phyloP scores from a whole-genome alignment of 2,329 filamentous ascomycete species.

The Ambrosiella beaveri region DNA sequence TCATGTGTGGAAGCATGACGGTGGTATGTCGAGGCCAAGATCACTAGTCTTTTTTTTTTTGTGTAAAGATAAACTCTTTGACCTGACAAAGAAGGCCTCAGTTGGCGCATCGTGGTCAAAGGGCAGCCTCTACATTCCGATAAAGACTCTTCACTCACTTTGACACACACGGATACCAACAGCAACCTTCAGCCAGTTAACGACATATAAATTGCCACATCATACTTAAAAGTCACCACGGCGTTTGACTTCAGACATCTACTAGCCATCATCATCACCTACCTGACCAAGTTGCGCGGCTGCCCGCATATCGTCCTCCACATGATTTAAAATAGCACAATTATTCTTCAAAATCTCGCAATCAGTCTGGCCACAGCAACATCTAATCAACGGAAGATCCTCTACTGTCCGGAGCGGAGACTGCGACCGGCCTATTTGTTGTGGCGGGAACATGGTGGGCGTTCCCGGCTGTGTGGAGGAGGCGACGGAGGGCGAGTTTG shows the following conservation, averaged over 20 bases:
- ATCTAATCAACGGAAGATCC: conserved; percentile 30
- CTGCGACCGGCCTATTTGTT: neutral
- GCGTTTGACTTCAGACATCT: conserved; percentile 14
- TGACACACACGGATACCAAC: too few relatives aligned
- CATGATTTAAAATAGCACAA: conserved; percentile 54
- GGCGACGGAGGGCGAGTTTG: conserved; percentile 5
- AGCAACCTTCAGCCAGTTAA: too few relatives aligned
- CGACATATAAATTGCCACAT: neutral
- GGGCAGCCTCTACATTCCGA: too few relatives aligned
- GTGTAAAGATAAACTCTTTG: too few relatives aligned
- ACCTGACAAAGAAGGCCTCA: too few relatives aligned
- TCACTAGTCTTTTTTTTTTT: too few relatives aligned
- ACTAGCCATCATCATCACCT: conserved; percentile 25
- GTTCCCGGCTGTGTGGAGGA: conserved; percentile 7
- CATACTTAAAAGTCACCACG: conserved; percentile 10
- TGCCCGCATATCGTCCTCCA: conserved; percentile 75
- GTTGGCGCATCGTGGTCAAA: too few relatives aligned
- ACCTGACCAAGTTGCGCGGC: conserved; percentile 87
- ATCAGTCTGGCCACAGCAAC: conserved; percentile 71
- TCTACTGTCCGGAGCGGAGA: conserved; percentile 9
- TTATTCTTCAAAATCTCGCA: conserved; percentile 74
- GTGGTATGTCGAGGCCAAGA: too few relatives aligned
- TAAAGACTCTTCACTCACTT: too few relatives aligned
- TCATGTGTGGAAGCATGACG: conserved; percentile 1
- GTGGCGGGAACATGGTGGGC: conserved; percentile 2